phyloP scores from a whole-genome alignment of 345 rosid genomes.

The Corymbia maculata region DNA sequence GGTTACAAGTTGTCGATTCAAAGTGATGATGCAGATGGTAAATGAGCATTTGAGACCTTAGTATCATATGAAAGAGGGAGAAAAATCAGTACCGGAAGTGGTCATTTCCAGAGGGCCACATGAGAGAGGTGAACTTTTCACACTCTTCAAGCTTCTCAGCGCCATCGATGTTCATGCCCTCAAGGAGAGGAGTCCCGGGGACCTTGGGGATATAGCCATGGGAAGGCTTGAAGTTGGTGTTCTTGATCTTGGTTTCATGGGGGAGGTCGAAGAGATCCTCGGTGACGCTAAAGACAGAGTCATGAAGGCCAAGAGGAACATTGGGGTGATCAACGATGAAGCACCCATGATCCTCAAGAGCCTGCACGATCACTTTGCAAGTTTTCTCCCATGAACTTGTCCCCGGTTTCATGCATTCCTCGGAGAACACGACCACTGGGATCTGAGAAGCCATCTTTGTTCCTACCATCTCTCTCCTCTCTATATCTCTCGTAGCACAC shows the following conservation, averaged over 20 bases:
- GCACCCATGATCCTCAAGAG: constrained; percentile 23
- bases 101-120: constrained; percentile 52
- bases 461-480: background rate
- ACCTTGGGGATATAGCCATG: constrained; percentile 23
- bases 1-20: background rate
- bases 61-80: background rate
- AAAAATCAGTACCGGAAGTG: constrained; percentile 15
- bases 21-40: background rate
- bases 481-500: background rate
- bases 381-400: constrained; percentile 10
- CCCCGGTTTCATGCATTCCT: constrained; percentile 1
- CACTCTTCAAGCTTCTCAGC: constrained; percentile 15
- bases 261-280: constrained; percentile 22
- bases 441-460: background rate
- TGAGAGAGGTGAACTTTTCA: constrained; percentile 18
- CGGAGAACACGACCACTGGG: constrained; percentile 3
- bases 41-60: background rate
- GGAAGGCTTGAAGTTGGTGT: constrained; percentile 21
- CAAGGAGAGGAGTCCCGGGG: constrained; percentile 26
- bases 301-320: constrained; percentile 4
- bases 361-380: constrained; percentile 2
- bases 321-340: constrained; percentile 5
- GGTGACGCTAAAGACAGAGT: background rate
- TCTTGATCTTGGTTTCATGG: constrained; percentile 24
- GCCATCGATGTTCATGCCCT: constrained; percentile 33